Conservation (phyloP, 2,329 filamentous ascomycete genomes). For the Diaporthe sp. region DNA sequence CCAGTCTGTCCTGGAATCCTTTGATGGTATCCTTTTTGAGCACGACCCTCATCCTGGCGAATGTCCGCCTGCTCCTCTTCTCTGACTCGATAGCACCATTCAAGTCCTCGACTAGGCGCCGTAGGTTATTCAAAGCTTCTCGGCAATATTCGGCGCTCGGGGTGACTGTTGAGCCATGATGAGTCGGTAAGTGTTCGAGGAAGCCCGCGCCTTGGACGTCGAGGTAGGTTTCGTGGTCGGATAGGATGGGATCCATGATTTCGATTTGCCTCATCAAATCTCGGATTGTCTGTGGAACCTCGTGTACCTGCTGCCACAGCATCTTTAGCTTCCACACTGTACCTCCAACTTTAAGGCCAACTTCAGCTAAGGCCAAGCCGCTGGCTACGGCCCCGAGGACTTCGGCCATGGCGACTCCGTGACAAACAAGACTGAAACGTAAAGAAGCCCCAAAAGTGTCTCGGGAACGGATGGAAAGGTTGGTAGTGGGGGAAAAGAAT, state of each 20-base stretch:
- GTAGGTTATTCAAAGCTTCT: constrained; percentile 37
- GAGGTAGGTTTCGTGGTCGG: constrained; percentile 37
- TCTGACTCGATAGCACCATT: neutral
- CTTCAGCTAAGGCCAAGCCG: constrained; percentile 40
- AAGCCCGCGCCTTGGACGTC: constrained; percentile 25
- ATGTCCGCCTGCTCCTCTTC: neutral
- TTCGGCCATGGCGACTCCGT: constrained; percentile 40
- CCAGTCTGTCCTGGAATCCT: constrained; percentile 4
- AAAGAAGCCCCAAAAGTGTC: too few species aligned
- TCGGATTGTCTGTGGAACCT: constrained; percentile 41
- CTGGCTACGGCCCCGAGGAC: constrained; percentile 40
- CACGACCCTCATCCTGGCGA: constrained; percentile 1
- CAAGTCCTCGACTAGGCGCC: constrained; percentile 38
- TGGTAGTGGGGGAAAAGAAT: too few species aligned
- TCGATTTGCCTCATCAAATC: constrained; percentile 42
- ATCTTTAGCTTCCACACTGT: constrained; percentile 40
- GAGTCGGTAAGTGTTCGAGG: neutral
- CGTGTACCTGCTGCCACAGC: constrained; percentile 41
- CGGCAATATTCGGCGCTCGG: constrained; percentile 38
- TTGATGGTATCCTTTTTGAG: constrained; percentile 15
- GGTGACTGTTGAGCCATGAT: constrained; percentile 33
- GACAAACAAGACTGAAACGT: too few species aligned
- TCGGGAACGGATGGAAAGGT: too few species aligned
- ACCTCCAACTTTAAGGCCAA: constrained; percentile 38
- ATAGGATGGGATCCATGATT: constrained; percentile 40